phyloP scores from a whole-genome alignment of 2,329 filamentous ascomycete species.

The Alternaria triticimaculans region DNA sequence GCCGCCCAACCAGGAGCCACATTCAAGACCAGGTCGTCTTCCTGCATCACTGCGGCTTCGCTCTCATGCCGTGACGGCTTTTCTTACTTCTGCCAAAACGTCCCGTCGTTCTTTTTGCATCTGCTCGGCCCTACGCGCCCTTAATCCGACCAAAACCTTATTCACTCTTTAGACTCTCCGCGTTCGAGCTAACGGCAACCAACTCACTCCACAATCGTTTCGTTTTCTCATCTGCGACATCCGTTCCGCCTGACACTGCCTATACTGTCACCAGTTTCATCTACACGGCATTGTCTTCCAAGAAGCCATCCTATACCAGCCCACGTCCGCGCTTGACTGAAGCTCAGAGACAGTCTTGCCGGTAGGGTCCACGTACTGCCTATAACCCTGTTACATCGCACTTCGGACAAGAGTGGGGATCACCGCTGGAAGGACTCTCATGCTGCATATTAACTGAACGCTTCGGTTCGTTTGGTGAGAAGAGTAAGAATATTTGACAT shows the following conservation, averaged over 20 bases:
- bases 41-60: constrained; percentile 28
- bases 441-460: constrained; percentile 26
- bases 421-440: constrained; percentile 21
- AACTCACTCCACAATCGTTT: constrained; percentile 25
- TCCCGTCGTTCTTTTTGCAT: constrained; percentile 32
- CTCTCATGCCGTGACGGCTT: constrained; percentile 34
- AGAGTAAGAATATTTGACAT: constrained; percentile 3
- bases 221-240: constrained; percentile 25
- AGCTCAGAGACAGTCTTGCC: constrained; percentile 13
- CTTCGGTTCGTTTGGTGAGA: constrained; percentile 30
- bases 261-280: constrained; percentile 1
- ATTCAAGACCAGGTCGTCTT: constrained; percentile 31
- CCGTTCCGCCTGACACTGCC: constrained; percentile 19
- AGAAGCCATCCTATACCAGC: constrained; percentile 13
- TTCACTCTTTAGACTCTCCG: constrained; percentile 26
- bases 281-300: constrained; percentile 5
- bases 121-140: constrained; percentile 30
- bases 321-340: constrained; percentile 12
- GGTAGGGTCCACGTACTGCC: constrained; percentile 5
- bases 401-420: neutral
- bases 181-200: constrained; percentile 17
- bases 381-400: neutral
- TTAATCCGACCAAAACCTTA: constrained; percentile 29
- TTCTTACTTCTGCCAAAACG: constrained; percentile 33
- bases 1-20: constrained; percentile 39